Evolutionary conservation across 1,284 basidiomycete species (phyloP).

Genomic region (Rhodotorula sp.): DNA sequence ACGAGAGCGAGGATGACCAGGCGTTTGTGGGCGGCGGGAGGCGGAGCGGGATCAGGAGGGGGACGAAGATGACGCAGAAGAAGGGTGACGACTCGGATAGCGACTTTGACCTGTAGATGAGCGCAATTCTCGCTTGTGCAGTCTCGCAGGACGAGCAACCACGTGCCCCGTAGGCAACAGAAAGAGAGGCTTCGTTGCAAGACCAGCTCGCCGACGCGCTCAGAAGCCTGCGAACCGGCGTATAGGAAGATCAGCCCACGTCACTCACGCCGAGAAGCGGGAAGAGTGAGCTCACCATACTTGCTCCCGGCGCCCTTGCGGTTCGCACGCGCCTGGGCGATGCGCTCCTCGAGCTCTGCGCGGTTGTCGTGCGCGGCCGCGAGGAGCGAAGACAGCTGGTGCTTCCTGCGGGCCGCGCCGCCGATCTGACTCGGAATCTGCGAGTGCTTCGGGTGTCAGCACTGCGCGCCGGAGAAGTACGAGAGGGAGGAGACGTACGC

Average conservation of each 20-base stretch:
- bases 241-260: too few species aligned
- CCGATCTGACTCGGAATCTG: constrained; percentile 26
- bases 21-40: constrained; percentile 37
- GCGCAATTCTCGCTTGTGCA: too few species aligned
- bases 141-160: too few species aligned
- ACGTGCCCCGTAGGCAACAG: too few species aligned
- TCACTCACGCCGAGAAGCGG: too few species aligned
- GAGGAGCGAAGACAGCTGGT: constrained; percentile 46
- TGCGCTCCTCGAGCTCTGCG: constrained; percentile 47
- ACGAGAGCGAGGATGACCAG: constrained; percentile 38
- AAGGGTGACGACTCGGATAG: constrained; percentile 36
- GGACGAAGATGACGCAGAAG: constrained; percentile 7
- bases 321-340: constrained; percentile 46
- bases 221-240: neutral
- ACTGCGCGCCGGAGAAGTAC: neutral
- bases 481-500: constrained; percentile 6
- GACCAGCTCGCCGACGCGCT: too few species aligned
- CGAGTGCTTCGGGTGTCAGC: neutral
- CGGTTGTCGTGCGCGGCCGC: constrained; percentile 47
- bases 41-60: constrained; percentile 36
- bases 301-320: constrained; percentile 46
- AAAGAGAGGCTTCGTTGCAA: neutral
- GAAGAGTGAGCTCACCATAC: constrained; percentile 47
- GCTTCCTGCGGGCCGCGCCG: constrained; percentile 33
- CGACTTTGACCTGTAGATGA: constrained; percentile 41